Conservation (phyloP, 306 rosid species). For the Quercus rubra region DNA sequence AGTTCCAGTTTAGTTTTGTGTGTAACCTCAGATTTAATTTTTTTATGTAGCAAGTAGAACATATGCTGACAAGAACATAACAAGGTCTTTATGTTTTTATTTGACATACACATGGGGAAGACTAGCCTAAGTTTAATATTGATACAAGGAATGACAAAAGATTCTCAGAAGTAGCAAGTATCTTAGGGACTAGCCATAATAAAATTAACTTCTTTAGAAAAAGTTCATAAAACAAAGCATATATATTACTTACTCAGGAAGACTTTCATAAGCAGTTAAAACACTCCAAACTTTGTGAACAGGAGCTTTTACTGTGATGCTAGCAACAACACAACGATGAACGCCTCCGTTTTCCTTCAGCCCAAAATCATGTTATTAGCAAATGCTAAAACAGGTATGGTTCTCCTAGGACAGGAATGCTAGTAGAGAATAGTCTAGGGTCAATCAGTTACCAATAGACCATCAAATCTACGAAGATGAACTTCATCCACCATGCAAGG, state of each 20-base stretch:
- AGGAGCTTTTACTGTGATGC: slow-evolving; percentile 95
- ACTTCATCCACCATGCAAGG: slow-evolving; percentile 93
- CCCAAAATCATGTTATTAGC: slow-evolving; percentile 29
- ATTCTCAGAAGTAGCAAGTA: neutral
- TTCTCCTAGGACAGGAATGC: slow-evolving; percentile 8
- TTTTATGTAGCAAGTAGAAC: neutral
- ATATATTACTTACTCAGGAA: slow-evolving; percentile 77
- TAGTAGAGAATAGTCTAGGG: slow-evolving; percentile 16
- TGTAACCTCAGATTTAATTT: neutral
- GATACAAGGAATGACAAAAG: neutral
- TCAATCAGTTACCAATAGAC: slow-evolving; percentile 67
- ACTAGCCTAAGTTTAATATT: neutral
- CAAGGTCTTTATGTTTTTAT: neutral
- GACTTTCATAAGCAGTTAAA: slow-evolving; percentile 81
- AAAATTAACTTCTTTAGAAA: neutral
- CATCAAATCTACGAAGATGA: slow-evolving; percentile 97
- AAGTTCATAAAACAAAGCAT: slow-evolving; percentile 1
- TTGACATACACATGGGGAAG: neutral
- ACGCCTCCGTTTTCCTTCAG: slow-evolving; percentile 98
- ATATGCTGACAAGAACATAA: neutral
- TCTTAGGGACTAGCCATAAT: neutral
- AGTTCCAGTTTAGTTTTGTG: neutral
- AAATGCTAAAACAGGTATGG: slow-evolving; percentile 13
- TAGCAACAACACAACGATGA: slow-evolving; percentile 93
- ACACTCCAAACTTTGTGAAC: slow-evolving; percentile 88